These are phyloP conservation scores for Linum tenue DNA, from an alignment of 345 rosid species.

Conservation along the genomic window DNA sequence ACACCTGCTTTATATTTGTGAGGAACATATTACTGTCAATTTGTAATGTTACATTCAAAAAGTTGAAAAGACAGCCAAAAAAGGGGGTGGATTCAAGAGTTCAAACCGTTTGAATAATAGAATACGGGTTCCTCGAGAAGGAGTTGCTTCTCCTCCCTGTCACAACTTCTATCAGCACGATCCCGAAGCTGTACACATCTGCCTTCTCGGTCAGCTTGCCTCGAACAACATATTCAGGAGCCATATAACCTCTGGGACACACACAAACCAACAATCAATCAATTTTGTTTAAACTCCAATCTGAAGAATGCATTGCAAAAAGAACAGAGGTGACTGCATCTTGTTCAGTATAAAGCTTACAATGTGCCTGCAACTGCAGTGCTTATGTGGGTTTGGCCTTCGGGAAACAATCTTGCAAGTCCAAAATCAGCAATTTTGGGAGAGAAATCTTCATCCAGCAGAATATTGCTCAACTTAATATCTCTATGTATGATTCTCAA, in stretches of 20 bases:
- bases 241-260: conserved; percentile 73
- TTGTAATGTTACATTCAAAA: not conserved
- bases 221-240: conserved; percentile 69
- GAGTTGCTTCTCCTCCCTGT: conserved; percentile 47
- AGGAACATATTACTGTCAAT: not conserved
- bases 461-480: conserved; percentile 65
- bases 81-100: no score
- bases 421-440: conserved; percentile 93
- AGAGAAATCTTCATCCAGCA: conserved; percentile 55
- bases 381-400: conserved; percentile 59
- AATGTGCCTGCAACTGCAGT: conserved; percentile 81
- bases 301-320: not conserved
- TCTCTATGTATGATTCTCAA: conserved; percentile 85
- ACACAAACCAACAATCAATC: conserved; percentile 1
- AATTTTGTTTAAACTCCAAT: not conserved
- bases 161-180: conserved; percentile 59
- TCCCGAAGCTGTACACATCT: conserved; percentile 81
- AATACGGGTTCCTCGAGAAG: conserved; percentile 29
- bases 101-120: conserved; percentile 45
- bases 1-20: conserved; percentile 33
- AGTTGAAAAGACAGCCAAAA: conserved; percentile 13
- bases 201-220: conserved; percentile 81
- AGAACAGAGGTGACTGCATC: not conserved
- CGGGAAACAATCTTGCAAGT: conserved; percentile 64
- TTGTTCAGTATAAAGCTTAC: conserved; percentile 25